Evolutionary conservation across 106 monocot species (phyloP), one percentile per base, ranked within the genome.

Genomic region (Hemerocallis citrina): DNA sequence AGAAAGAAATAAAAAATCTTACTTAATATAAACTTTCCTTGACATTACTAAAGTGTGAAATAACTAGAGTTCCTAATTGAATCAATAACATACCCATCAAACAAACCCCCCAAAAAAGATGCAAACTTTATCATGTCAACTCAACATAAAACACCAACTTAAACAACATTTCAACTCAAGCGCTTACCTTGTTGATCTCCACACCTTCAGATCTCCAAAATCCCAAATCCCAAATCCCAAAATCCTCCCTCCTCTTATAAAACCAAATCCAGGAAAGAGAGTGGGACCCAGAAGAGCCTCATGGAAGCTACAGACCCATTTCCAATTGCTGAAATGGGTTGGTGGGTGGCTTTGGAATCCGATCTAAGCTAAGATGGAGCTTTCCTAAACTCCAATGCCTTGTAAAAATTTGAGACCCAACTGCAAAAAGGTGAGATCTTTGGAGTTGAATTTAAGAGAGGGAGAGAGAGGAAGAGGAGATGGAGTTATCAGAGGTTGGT

Each of bases 401-500:
- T n/a, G n/a, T n/a, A n/a, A 21, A 10, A 41, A 41, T 10, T 3
- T 27, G n/a, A n/a, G n/a, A n/a, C n/a, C n/a, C n/a, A 65, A 49
- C n/a, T 55, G 16, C 25, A 25, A 62, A 46, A 55, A 54, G 35
- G 74, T 22, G 25, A 19, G 22, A 38, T 2, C 13, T 37, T 61
- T 49, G 22, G n/a, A n/a, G n/a, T n/a, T n/a, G n/a, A n/a, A n/a
- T n/a, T n/a, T n/a, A n/a, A n/a, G n/a, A 28, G 42, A n/a, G 30
- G 4, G 50, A 44, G 16, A 11, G 41, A 42, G 57, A 46, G 74
- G 65, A 54, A 25, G 71, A 39, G 41, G 73, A 69, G 72, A 45
- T 47, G 68, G 63, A 73, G 78, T 58, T 72, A 27, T 73, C 64
- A 64, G 68, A 12, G 47, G 48, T 74, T 28, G 71, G 80, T n/a